Evolutionary conservation across 352 stramenopile species (phyloP).

Genomic region (Phytopythium vexans): DNA sequence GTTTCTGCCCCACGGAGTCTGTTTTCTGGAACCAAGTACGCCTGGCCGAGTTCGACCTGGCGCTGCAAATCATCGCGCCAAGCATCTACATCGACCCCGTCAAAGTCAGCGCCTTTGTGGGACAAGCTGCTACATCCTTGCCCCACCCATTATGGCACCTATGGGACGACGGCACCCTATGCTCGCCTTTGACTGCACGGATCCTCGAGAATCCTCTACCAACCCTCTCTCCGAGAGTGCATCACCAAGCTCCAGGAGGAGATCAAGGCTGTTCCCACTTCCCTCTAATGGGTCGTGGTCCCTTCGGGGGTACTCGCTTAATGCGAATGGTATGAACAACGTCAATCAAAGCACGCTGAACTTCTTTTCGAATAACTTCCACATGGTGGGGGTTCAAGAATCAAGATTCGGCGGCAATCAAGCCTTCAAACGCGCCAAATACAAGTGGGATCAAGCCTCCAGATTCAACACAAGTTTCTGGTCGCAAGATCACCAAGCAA

Average conservation of each 20-base stretch:
- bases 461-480: slow-evolving; percentile 10
- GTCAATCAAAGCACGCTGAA: neutral
- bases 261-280: neutral
- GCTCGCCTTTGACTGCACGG: neutral
- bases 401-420: neutral
- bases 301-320: neutral
- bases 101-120: neutral
- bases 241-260: neutral
- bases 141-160: neutral
- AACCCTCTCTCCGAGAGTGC: neutral
- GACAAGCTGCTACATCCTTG: neutral
- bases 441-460: slow-evolving; percentile 4
- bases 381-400: slow-evolving; percentile 5
- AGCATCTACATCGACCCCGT: slow-evolving; percentile 3
- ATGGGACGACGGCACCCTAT: neutral
- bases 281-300: slow-evolving; percentile 2
- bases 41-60: slow-evolving; percentile 4
- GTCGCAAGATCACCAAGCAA: too few species aligned
- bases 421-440: slow-evolving; percentile 6
- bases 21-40: slow-evolving; percentile 5
- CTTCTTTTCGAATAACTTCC: neutral
- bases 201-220: neutral
- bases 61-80: neutral
- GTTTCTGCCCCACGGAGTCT: neutral
- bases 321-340: slow-evolving; percentile 1